phyloP scores from a whole-genome alignment of 163 green algal species.

The Chloroidium sp. region DNA sequence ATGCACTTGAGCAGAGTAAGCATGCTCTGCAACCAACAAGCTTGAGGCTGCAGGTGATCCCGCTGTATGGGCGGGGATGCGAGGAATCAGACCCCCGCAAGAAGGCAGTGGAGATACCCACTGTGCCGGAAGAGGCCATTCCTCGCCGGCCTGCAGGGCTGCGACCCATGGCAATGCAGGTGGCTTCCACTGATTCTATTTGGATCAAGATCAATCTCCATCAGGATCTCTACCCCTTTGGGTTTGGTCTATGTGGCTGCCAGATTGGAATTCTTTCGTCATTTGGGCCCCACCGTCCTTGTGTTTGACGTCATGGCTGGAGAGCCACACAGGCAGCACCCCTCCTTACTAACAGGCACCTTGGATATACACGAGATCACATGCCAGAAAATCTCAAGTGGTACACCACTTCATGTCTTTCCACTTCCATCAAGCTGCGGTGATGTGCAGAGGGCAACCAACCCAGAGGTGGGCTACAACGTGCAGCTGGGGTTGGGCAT shows the following conservation, averaged over 20 bases:
- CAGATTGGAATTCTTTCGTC: too few relatives aligned
- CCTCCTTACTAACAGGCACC: too few relatives aligned
- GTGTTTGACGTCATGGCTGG: not conserved
- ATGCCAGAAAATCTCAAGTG: too few relatives aligned
- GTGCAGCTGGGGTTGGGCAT: too few relatives aligned
- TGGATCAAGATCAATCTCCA: not conserved
- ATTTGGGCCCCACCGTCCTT: not conserved
- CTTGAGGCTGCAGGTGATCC: slow-evolving; percentile 49
- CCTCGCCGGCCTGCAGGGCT: slow-evolving; percentile 52
- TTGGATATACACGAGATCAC: too few relatives aligned
- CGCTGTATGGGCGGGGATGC: slow-evolving; percentile 75
- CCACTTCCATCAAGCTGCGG: too few relatives aligned
- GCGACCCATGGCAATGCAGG: slow-evolving; percentile 42
- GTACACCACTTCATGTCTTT: too few relatives aligned
- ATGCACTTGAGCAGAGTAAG: too few relatives aligned
- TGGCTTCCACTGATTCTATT: slow-evolving; percentile 1
- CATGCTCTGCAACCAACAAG: not conserved
- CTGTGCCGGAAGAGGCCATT: slow-evolving; percentile 13
- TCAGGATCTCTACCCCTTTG: not conserved
- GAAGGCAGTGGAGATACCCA: not conserved
- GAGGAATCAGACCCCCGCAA: slow-evolving; percentile 43
- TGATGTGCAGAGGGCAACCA: too few relatives aligned
- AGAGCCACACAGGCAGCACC: not conserved
- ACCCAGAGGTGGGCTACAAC: too few relatives aligned
- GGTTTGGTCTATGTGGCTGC: not conserved